Conservation (phyloP, 192 early-diverging fungal genomes). For the Entophlyctis luteolus region DNA sequence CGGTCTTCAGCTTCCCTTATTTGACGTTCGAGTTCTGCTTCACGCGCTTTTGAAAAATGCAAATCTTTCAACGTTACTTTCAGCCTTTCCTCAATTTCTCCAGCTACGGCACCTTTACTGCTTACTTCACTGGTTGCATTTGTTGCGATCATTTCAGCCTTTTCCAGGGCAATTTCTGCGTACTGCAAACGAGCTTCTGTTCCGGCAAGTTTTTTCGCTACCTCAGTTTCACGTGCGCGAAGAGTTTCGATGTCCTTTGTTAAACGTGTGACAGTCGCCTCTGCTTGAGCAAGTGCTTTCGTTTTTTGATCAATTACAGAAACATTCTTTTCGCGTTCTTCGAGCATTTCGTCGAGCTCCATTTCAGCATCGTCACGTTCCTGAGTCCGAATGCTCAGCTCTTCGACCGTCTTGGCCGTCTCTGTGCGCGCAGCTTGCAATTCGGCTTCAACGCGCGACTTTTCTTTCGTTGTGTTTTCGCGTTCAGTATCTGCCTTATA, state of each 20-base stretch:
- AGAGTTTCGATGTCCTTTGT: constrained; percentile 7
- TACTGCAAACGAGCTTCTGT: constrained; percentile 1
- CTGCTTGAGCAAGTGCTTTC: not conserved
- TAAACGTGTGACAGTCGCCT: not conserved
- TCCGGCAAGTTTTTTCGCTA: not conserved
- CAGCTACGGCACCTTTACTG: constrained; percentile 1
- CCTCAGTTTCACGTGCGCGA: not conserved
- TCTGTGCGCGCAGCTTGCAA: not conserved
- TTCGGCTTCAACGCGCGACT: not conserved
- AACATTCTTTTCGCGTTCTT: not conserved
- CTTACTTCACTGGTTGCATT: not conserved
- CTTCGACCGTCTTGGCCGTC: not conserved
- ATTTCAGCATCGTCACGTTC: constrained; percentile 28
- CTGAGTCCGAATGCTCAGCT: not conserved
- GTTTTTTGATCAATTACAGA: not conserved
- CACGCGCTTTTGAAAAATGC: constrained; percentile 19
- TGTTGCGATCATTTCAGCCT: constrained; percentile 19
- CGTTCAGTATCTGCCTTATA: constrained; percentile 1
- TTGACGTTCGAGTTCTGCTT: constrained; percentile 9
- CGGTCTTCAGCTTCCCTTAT: constrained; percentile 17
- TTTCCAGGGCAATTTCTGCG: constrained; percentile 14
- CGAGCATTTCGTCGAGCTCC: constrained; percentile 12
- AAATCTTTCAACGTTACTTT: constrained; percentile 16
- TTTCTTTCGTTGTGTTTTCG: not conserved
- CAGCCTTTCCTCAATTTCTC: constrained; percentile 20